Evolutionary conservation across 2,329 filamentous ascomycete genomes (phyloP), one percentile per base, ranked within the genome.

Genomic region (Coniochaeta prunicola): DNA sequence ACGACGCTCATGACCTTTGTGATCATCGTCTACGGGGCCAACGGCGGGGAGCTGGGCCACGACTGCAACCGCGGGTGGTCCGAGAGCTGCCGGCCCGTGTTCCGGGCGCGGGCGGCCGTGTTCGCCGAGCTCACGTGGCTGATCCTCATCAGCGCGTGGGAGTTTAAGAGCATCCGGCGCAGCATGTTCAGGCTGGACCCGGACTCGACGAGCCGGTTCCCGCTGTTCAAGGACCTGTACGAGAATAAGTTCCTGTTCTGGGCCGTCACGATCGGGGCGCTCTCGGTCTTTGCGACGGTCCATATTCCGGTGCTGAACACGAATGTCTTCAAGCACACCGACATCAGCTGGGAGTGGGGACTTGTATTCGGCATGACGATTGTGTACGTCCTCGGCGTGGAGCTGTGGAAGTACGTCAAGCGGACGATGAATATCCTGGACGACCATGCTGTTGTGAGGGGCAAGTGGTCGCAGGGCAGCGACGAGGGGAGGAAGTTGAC

Each of bases 271-370:
- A 68, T 83, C 13, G 85, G 85, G 17, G 79, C 78, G 19, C 58
- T 87, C n/a, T 84, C 81, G 53, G 84, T 87, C 1, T 86, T 88
- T 67, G 82, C 84, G 2, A 81, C 86, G 12, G 78, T 89, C n/a
- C 90, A 92, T 70, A 89, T 92, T 55, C 88, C 88, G 0, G 80
- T 79, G 58, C 76, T 92, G 63, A 91, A 89, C 74, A 81, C 76
- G 17, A 79, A 80, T 30, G 87, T 91, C 38, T 90, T 91, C 78
- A 88, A 89, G 74, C 88, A 91, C 73, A 80, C 75, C 8, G 80
- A 77, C 19, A 91, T 92, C 64, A 80, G 76, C 19, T 92, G 89
- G 89, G 89, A 91, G 69, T 92, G 88, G 88, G 83, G 80, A 1
- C 76, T 92, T 6, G 82, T 88, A 0, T 76, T 90, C 33, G 80